Conservation (phyloP, 1,284 basidiomycete genomes). For the Ceratobasidium sp. region DNA sequence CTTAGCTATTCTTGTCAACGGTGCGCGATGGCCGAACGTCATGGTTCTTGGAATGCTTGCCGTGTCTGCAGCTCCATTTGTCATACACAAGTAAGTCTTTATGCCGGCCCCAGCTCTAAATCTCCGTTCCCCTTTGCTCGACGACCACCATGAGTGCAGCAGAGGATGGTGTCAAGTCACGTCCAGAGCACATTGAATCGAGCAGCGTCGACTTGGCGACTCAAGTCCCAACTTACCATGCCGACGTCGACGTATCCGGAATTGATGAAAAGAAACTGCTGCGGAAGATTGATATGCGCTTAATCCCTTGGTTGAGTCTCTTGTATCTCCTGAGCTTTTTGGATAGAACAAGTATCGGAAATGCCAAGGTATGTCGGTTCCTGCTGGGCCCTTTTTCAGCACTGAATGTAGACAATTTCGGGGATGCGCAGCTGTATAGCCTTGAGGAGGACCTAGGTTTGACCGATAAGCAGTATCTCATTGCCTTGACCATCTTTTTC, state of each 20-base stretch:
- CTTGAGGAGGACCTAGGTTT: slow-evolving; percentile 55
- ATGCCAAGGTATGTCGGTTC: slow-evolving; percentile 47
- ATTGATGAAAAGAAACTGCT: slow-evolving; percentile 54
- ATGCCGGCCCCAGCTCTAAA: neutral
- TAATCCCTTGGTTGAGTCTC: slow-evolving; percentile 54
- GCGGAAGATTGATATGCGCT: slow-evolving; percentile 53
- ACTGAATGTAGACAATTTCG: slow-evolving; percentile 54
- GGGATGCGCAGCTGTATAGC: slow-evolving; percentile 53
- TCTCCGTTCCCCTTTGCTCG: neutral
- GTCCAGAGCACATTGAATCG: slow-evolving; percentile 11
- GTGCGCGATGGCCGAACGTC: slow-evolving; percentile 4
- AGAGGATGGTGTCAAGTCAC: slow-evolving; percentile 14
- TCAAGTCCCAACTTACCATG: slow-evolving; percentile 30
- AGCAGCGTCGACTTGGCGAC: neutral
- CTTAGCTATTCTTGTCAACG: slow-evolving; percentile 6
- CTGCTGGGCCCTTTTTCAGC: neutral
- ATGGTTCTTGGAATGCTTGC: slow-evolving; percentile 27
- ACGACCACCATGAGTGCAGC: slow-evolving; percentile 19
- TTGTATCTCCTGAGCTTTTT: slow-evolving; percentile 60
- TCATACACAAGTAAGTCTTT: neutral
- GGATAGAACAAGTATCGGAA: slow-evolving; percentile 57
- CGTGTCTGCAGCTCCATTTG: slow-evolving; percentile 15
- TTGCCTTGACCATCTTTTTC: slow-evolving; percentile 51
- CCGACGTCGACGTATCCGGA: slow-evolving; percentile 31
- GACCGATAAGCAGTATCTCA: slow-evolving; percentile 49